These are phyloP conservation scores for Pseudocohnilembus persalinus DNA, from an alignment of 169 alveolate species.

Conservation along the genomic window DNA sequence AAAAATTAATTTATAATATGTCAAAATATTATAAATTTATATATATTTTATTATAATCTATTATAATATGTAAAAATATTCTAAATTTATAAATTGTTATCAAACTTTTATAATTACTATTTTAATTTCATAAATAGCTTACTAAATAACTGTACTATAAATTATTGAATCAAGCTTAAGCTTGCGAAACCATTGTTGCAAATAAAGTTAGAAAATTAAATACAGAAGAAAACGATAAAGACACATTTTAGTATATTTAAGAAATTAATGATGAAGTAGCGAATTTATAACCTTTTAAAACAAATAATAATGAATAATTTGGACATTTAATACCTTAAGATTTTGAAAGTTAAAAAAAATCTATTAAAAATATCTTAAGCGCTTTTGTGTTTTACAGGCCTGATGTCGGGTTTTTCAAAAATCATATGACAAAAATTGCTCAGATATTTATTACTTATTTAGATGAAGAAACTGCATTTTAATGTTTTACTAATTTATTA, in stretches of 20 bases:
- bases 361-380: slow-evolving; percentile 17
- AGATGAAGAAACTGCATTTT: slow-evolving; percentile 50
- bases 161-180: no score
- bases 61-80: no score
- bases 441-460: slow-evolving; percentile 44
- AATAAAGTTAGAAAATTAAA: not conserved
- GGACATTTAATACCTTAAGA: not conserved
- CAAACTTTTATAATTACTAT: no score
- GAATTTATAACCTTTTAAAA: not conserved
- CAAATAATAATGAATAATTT: not conserved
- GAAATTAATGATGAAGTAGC: not conserved
- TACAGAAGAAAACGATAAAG: not conserved
- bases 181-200: no score
- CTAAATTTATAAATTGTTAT: no score
- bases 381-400: slow-evolving; percentile 57
- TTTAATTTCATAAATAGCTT: no score
- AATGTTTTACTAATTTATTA: slow-evolving; percentile 50
- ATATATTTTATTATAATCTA: no score
- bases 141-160: no score
- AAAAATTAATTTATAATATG: no score
- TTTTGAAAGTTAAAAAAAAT: slow-evolving; percentile 6
- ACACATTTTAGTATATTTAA: not conserved
- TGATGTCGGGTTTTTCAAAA: slow-evolving; percentile 60
- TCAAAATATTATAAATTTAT: no score
- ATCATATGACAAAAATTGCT: slow-evolving; percentile 47